Conservation (phyloP, 768 basidiomycete species). For the Tylopilus felleus region DNA sequence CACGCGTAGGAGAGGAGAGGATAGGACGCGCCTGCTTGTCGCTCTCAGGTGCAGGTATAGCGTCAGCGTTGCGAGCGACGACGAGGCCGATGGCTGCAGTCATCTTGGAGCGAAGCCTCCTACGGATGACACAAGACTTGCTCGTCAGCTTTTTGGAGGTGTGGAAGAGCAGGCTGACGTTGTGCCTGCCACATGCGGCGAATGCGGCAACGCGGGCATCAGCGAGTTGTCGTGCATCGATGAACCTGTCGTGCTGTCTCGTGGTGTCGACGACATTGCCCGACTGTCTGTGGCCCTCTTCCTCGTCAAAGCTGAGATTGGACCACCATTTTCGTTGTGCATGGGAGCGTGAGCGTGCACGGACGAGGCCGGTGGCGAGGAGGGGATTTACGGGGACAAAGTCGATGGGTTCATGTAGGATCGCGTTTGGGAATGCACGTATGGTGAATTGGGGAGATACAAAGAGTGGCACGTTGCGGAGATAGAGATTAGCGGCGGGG, state of each 20-base stretch:
- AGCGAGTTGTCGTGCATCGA: not conserved
- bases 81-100: slow-evolving; percentile 19
- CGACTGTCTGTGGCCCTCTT: not conserved
- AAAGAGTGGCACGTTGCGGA: slow-evolving; percentile 16
- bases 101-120: slow-evolving; percentile 22
- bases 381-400: slow-evolving; percentile 21
- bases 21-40: not conserved
- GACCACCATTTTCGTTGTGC: not conserved
- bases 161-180: slow-evolving; percentile 19
- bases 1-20: not conserved
- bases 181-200: slow-evolving; percentile 7
- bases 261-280: not conserved
- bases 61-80: slow-evolving; percentile 14
- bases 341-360: not conserved
- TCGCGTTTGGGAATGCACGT: slow-evolving; percentile 22
- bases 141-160: slow-evolving; percentile 24
- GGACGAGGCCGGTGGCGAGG: slow-evolving; percentile 14
- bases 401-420: slow-evolving; percentile 12
- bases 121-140: slow-evolving; percentile 23
- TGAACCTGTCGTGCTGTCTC: not conserved
- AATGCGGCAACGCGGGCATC: slow-evolving; percentile 5
- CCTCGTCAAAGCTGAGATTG: not conserved
- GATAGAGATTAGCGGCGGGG: slow-evolving; percentile 12
- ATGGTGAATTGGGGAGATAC: slow-evolving; percentile 20
- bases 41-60: not conserved